Evolutionary conservation across 805 yeast genomes (phyloP), one percentile per base, ranked within the genome.

Genomic region (Zygosaccharomyces pseudorouxii): DNA sequence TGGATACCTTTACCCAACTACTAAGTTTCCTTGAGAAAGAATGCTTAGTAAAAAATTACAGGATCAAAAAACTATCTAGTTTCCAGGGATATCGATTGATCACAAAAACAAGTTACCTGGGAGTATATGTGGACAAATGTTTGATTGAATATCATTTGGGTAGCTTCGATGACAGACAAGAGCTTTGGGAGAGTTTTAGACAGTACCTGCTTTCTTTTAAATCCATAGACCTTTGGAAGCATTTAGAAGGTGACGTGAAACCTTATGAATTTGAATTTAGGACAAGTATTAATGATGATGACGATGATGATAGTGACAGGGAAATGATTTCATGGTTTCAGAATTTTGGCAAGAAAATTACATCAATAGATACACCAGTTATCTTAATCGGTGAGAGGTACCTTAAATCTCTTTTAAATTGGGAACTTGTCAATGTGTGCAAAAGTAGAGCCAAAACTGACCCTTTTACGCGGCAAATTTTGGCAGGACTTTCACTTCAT

Each of bases 321-420:
- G 52, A 45, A 3, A 57, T 58, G 57, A 50, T 55, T 19, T 23
- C 49, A 9, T 50, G 45, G 30, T 50, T 52, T 31, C 41, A 42
- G 30, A 16, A 14, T 2, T 36, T 50, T 11, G 31, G 47, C 19
- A 25, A 42, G 16, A 16, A 38, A 7, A 30, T 28, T 7, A 28
- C 31, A 42, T 20, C 44, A 6, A 25, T 31, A 2, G 46, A 40
- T 20, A 38, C 28, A 7, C 35, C 44, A 11, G 44, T 30, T 12
- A 27, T 43, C 14, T 42, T 51, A 43, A 46, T 51, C 30, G 52
- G 49, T 10, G 42, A 46, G n/a, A 36, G 38, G 3, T 49, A 63
- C 54, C 47, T 62, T n/a, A 59, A 56, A 45, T 53, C 60, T 20
- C 16, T 61, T 11, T 30, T 63, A 23, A 56, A 55, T 39, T 57